These are phyloP conservation scores for Clavaria fumosa DNA, from an alignment of 768 basidiomycete genomes.

Conservation along the genomic window DNA sequence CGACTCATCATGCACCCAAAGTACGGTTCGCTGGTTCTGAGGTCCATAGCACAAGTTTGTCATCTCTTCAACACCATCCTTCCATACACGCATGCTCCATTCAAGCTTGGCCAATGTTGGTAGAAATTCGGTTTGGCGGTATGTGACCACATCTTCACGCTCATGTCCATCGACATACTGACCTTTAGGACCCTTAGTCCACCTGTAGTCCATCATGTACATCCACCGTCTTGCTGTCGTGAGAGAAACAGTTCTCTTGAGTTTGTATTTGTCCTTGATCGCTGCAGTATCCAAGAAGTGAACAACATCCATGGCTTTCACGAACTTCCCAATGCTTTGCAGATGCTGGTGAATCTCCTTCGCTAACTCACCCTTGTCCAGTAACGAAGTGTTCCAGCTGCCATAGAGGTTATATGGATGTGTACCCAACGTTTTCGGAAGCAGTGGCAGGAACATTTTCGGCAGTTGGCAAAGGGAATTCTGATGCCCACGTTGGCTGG, in stretches of 20 bases:
- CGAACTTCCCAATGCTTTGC: slow-evolving; percentile 11
- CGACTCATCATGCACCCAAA: slow-evolving; percentile 21
- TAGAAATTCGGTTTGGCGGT: slow-evolving; percentile 15
- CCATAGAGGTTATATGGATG: slow-evolving; percentile 19
- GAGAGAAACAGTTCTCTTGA: slow-evolving; percentile 6
- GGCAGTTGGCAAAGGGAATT: too few relatives aligned
- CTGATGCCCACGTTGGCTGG: too few relatives aligned
- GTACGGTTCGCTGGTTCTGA: neutral
- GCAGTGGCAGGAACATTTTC: too few relatives aligned
- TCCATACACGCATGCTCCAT: slow-evolving; percentile 2
- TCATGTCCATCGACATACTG: slow-evolving; percentile 23
- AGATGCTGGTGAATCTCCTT: slow-evolving; percentile 12
- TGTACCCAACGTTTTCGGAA: too few relatives aligned
- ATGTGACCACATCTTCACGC: slow-evolving; percentile 18
- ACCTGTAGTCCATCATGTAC: slow-evolving; percentile 10
- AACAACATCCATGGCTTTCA: slow-evolving; percentile 10
- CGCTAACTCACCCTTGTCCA: slow-evolving; percentile 11
- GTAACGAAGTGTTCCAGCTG: slow-evolving; percentile 15
- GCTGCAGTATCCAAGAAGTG: slow-evolving; percentile 10
- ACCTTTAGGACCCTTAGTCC: slow-evolving; percentile 10
- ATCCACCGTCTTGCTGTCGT: slow-evolving; percentile 14
- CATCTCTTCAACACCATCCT: slow-evolving; percentile 7
- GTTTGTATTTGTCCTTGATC: slow-evolving; percentile 8
- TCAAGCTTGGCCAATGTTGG: slow-evolving; percentile 8
- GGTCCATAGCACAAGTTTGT: neutral